phyloP scores from a whole-genome alignment of 805 yeast species.

The Lipomyces starkeyi region DNA sequence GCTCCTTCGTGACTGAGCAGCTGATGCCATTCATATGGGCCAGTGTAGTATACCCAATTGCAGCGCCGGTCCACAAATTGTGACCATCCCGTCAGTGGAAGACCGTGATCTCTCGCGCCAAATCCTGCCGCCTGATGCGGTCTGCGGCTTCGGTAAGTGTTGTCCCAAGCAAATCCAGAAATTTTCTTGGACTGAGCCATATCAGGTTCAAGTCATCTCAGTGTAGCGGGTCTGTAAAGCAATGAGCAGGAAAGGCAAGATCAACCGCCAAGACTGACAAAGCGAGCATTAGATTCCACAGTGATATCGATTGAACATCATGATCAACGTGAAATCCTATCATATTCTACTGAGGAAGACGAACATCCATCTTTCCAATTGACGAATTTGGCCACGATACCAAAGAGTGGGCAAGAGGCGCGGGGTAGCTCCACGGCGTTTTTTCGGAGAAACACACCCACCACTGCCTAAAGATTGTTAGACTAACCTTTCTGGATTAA shows the following conservation, averaged over 20 bases:
- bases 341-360: background rate
- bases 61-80: background rate
- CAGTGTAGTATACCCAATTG: background rate
- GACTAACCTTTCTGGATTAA: background rate
- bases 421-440: background rate
- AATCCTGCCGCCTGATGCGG: background rate
- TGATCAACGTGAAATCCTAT: background rate
- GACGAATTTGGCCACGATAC: background rate
- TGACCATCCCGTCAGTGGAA: background rate
- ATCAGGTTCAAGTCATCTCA: no score
- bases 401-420: background rate
- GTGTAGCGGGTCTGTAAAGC: no score
- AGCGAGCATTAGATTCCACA: background rate
- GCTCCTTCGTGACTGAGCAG: background rate
- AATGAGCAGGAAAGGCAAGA: no score
- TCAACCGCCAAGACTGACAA: background rate
- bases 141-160: background rate
- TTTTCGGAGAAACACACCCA: slow-evolving; percentile 3
- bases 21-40: background rate
- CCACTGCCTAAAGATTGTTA: background rate
- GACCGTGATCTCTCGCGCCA: background rate
- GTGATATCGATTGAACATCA: background rate
- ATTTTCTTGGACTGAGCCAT: no score
- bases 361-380: background rate
- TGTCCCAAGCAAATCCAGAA: no score